Base-by-base conservation (phyloP, 306 rosid genomes). In the Castanea mollissima region DNA sequence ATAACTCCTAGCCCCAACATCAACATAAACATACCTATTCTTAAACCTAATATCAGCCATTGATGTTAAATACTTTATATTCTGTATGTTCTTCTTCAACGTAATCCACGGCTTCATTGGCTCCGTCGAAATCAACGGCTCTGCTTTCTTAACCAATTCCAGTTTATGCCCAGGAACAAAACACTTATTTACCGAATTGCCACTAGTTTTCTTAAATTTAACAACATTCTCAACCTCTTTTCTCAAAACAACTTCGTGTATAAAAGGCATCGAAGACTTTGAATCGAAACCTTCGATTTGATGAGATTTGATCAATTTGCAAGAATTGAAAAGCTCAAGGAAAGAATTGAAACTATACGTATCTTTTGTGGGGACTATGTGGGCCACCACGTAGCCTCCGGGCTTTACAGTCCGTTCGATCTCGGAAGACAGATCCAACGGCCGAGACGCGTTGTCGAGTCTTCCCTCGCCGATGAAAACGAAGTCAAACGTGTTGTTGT, bases 31-130 rank as follows among this genome's bases (percentile, higher is more conserved):
- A 86, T 92, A 95, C 87, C 93, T 87, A 65, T 51, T 82, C 85
- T 92, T 95, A 56, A 92, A 95, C 86, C 97, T 93, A 52, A 95
- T 92, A 81, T 95, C 98, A 59, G 71, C 98, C 89, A 91, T 86
- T 57, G 98, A 85, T 55, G 99, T 88, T 35, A 95, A 83, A 74
- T 92, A 92, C 87, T 82, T 95, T 13, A 92, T 85, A 12, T 92
- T 92, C 89, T 85, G 77, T 71, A 91, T 62, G 52, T 95, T 95
- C 85, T 88, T 91, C 79, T 95, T 95, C 89, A 95, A 80, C 12
- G 99, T 86, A 75, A 95, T 75, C 99, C 99, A 95, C 1, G 99
- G 99, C 80, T 95, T 95, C 87, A 91, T 57, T 3, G 99, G 99
- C 82, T 95, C 99, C 73, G 76, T 85, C 19, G 32, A 55, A 76